Evolutionary conservation across 768 basidiomycete genomes (phyloP).

Genomic region (Terana coerulea): DNA sequence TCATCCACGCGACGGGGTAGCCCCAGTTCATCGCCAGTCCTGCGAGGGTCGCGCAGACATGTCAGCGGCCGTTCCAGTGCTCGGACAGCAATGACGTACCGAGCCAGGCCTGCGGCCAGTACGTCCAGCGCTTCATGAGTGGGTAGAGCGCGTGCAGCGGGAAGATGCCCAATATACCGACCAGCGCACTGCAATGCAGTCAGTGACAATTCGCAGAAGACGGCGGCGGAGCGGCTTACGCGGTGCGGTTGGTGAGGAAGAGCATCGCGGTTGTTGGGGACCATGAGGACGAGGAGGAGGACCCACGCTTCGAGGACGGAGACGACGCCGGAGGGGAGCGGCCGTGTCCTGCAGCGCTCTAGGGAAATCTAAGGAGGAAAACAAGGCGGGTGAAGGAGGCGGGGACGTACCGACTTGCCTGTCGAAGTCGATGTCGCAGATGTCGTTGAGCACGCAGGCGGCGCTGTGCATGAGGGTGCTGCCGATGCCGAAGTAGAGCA

Average conservation of each 20-base stretch:
- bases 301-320: conserved; percentile 28
- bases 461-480: conserved; percentile 20
- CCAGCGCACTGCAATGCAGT: neutral
- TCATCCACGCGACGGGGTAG: conserved; percentile 44
- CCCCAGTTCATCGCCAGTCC: conserved; percentile 53
- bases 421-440: conserved; percentile 30
- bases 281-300: conserved; percentile 21
- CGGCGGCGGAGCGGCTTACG: conserved; percentile 11
- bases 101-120: conserved; percentile 63
- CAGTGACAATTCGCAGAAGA: neutral
- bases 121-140: conserved; percentile 50
- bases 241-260: conserved; percentile 10
- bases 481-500: conserved; percentile 16
- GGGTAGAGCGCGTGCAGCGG: conserved; percentile 35
- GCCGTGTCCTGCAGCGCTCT: conserved; percentile 34
- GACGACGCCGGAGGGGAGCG: conserved; percentile 30
- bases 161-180: conserved; percentile 18
- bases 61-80: neutral
- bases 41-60: neutral
- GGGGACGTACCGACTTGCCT: conserved; percentile 31
- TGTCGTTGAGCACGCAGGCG: conserved; percentile 23
- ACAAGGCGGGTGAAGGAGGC: too few species aligned
- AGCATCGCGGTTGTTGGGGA: conserved; percentile 15
- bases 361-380: neutral
- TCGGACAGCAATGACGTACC: conserved; percentile 24